Percentiles rank a stretch among this genome's conserved stretches.
Conservation (phyloP, 805 yeast genomes). For the Nakazawaea siamensis region DNA sequence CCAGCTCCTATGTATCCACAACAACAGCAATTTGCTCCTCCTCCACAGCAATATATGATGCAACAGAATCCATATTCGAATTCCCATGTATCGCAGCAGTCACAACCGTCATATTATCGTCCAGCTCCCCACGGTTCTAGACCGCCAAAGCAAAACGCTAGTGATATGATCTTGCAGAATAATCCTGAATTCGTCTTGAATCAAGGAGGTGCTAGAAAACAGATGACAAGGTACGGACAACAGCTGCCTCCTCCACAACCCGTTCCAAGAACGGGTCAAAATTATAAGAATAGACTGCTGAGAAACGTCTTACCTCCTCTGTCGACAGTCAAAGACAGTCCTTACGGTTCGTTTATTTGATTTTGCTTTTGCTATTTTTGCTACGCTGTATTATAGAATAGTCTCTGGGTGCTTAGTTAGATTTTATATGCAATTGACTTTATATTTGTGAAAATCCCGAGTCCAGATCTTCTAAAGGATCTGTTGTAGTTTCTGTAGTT, state of each 20-base stretch:
- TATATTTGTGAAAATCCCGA: no score
- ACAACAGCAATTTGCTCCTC: conserved; percentile 11
- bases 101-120: conserved; percentile 13
- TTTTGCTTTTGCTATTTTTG: background rate
- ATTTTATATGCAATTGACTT: no score
- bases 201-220: conserved; percentile 10
- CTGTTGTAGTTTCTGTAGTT: background rate
- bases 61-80: conserved; percentile 16
- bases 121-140: conserved; percentile 10
- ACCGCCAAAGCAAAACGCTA: conserved; percentile 19
- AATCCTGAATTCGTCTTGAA: conserved; percentile 39
- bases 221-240: conserved; percentile 18
- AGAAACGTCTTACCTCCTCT: conserved; percentile 29
- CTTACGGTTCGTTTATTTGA: conserved; percentile 26
- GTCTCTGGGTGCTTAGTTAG: no score
- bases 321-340: conserved; percentile 31
- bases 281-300: conserved; percentile 19
- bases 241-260: conserved; percentile 9
- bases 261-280: conserved; percentile 12
- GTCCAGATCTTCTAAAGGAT: no score
- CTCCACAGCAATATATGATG: conserved; percentile 11
- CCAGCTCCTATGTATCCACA: no score
- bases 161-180: conserved; percentile 34
- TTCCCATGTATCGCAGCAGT: conserved; percentile 13
- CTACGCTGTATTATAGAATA: no score